Evolutionary conservation across 2,329 filamentous ascomycete species (phyloP).

Genomic region (Scedosporium boydii): DNA sequence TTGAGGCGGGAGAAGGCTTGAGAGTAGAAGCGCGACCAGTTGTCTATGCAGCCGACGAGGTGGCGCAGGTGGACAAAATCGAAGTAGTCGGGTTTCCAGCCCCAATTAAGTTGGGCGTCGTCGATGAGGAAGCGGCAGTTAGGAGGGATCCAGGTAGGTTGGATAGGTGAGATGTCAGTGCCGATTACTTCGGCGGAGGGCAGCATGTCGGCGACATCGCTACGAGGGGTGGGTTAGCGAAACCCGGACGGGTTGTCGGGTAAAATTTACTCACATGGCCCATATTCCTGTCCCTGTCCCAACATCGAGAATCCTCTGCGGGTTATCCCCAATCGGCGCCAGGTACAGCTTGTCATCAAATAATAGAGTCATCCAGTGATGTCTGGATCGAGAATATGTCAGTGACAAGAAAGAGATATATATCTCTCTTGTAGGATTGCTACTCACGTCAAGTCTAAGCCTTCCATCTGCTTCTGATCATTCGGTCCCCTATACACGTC

Average conservation of each 20-base stretch:
- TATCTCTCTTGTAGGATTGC: no score
- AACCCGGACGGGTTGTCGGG: not conserved
- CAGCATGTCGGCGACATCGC: conserved; percentile 36
- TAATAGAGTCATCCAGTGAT: conserved; percentile 15
- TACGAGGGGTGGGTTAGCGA: conserved; percentile 19
- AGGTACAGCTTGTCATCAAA: conserved; percentile 16
- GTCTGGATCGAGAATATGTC: conserved; percentile 6
- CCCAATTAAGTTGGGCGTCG: conserved; percentile 31
- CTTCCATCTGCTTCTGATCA: conserved; percentile 17
- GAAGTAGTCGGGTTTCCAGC: conserved; percentile 30
- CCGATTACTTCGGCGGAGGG: conserved; percentile 35
- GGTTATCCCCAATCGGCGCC: conserved; percentile 14
- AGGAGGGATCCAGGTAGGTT: conserved; percentile 39
- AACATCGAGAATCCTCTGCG: conserved; percentile 29
- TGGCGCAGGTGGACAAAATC: conserved; percentile 52
- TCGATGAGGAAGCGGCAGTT: conserved; percentile 28
- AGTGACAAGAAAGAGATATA: not conserved
- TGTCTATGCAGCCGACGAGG: conserved; percentile 46
- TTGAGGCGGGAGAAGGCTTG: conserved; percentile 41
- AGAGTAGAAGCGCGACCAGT: conserved; percentile 45
- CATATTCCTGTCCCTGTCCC: conserved; percentile 49
- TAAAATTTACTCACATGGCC: conserved; percentile 34
- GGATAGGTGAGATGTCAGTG: conserved; percentile 47
- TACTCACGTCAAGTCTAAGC: conserved; percentile 14
- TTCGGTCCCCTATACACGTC: conserved; percentile 15